These are phyloP conservation scores for Cetraspora pellucida DNA, from an alignment of 192 early-diverging fungal genomes.

Conservation along the genomic window DNA sequence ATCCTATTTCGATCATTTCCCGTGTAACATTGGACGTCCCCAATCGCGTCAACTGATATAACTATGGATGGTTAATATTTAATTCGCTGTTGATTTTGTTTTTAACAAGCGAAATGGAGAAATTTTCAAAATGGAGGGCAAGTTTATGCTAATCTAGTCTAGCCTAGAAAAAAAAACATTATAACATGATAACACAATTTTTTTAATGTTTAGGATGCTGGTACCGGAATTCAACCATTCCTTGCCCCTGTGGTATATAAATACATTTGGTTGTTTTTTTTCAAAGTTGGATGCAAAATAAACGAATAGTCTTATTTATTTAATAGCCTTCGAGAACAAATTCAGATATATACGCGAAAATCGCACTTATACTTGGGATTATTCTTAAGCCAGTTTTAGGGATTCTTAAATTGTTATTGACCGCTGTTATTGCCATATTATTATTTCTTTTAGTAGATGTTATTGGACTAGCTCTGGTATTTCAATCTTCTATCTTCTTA, in stretches of 20 bases:
- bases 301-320: neutral
- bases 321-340: slow-evolving; percentile 54
- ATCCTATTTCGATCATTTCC: too few species aligned
- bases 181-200: neutral
- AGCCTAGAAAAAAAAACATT: neutral
- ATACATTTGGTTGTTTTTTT: neutral
- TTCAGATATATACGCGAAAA: slow-evolving; percentile 39
- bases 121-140: slow-evolving; percentile 87
- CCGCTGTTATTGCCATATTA: slow-evolving; percentile 39
- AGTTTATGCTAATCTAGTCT: slow-evolving; percentile 2
- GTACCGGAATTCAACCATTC: slow-evolving; percentile 91
- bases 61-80: too few species aligned
- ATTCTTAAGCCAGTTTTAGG: slow-evolving; percentile 52
- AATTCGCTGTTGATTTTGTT: too few species aligned
- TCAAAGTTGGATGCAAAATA: too few species aligned
- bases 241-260: slow-evolving; percentile 68
- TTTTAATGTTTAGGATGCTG: slow-evolving; percentile 55
- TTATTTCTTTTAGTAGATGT: slow-evolving; percentile 52
- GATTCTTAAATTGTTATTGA: slow-evolving; percentile 44
- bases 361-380: slow-evolving; percentile 40
- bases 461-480: slow-evolving; percentile 50
- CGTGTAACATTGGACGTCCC: too few species aligned
- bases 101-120: slow-evolving; percentile 64
- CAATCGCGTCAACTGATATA: too few species aligned
- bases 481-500: neutral